Evolutionary conservation across 1,284 basidiomycete genomes (phyloP).

Genomic region (Ceratobasidium sp.): DNA sequence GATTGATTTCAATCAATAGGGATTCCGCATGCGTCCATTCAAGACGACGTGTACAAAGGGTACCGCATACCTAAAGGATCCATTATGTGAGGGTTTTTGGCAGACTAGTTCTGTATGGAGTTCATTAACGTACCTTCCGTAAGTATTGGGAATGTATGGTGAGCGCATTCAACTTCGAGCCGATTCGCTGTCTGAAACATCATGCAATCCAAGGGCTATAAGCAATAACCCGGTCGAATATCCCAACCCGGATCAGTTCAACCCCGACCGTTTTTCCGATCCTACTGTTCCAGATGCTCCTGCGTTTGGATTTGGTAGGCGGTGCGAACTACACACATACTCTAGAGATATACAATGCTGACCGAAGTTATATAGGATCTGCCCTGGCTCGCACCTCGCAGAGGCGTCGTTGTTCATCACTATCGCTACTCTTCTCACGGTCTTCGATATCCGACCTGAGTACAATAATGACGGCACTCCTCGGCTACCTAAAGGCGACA

Average conservation of each 20-base stretch:
- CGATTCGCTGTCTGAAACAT: background rate
- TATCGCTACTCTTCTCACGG: slow-evolving; percentile 49
- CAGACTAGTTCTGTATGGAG: too few species aligned
- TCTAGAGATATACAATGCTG: too few species aligned
- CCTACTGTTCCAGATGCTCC: too few species aligned
- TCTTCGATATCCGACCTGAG: slow-evolving; percentile 44
- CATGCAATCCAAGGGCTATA: slow-evolving; percentile 8
- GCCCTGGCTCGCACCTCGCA: slow-evolving; percentile 53
- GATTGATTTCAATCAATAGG: background rate
- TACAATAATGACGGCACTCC: background rate
- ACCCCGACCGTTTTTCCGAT: slow-evolving; percentile 24
- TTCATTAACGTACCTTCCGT: too few species aligned
- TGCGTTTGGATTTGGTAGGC: too few species aligned
- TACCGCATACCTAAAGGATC: slow-evolving; percentile 12
- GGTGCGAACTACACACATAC: too few species aligned
- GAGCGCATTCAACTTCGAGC: background rate
- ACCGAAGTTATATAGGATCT: slow-evolving; percentile 45
- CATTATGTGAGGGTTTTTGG: background rate
- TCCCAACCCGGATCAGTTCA: slow-evolving; percentile 10
- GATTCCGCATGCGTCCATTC: background rate
- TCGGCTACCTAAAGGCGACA: background rate
- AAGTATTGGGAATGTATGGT: slow-evolving; percentile 32
- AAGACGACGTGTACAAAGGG: slow-evolving; percentile 10
- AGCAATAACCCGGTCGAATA: slow-evolving; percentile 4
- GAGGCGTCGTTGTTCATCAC: slow-evolving; percentile 51